Percentiles rank a stretch among this genome's conserved stretches.
phyloP scores from a whole-genome alignment of 352 stramenopile species.

The Phytopythium aichiense region DNA sequence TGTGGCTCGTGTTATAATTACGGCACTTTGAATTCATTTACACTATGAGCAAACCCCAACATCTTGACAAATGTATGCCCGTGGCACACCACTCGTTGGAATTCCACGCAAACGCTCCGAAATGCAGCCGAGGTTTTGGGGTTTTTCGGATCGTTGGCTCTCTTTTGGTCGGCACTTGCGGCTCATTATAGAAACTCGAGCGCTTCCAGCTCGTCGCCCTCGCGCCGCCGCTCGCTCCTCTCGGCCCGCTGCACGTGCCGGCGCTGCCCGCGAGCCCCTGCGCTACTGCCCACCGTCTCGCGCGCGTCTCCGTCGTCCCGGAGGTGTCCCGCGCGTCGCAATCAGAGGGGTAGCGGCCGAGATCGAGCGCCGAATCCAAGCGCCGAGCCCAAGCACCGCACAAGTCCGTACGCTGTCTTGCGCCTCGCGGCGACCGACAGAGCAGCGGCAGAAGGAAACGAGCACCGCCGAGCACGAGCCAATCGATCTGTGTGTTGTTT shows the following conservation, averaged over 20 bases:
- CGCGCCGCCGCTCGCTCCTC: background rate
- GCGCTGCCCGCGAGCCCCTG: background rate
- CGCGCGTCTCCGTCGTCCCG: background rate
- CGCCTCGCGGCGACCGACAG: background rate
- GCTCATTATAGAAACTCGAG: background rate
- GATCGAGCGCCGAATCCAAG: background rate
- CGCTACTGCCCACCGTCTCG: background rate
- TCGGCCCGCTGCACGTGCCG: background rate
- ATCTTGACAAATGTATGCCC: too few relatives aligned
- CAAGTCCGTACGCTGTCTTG: conserved; percentile 1
- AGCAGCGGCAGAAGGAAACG: background rate
- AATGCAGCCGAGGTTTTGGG: conserved; percentile 1
- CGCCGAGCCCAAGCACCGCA: background rate
- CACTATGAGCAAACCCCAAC: too few relatives aligned
- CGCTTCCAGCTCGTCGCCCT: background rate
- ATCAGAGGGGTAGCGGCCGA: background rate
- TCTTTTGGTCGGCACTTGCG: background rate
- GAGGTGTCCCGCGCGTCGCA: background rate
- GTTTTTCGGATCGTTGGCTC: conserved; percentile 3
- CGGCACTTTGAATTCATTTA: too few relatives aligned
- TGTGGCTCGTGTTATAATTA: too few relatives aligned
- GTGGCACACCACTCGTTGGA: background rate
- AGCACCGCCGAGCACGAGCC: background rate
- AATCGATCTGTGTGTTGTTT: conserved; percentile 7
- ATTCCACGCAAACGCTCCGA: background rate